A percentile compares a stretch with the other conserved stretches of the same genome.
Evolutionary conservation across 2,329 filamentous ascomycete species (phyloP).

Genomic region (Torrubiellomyces zombiae): DNA sequence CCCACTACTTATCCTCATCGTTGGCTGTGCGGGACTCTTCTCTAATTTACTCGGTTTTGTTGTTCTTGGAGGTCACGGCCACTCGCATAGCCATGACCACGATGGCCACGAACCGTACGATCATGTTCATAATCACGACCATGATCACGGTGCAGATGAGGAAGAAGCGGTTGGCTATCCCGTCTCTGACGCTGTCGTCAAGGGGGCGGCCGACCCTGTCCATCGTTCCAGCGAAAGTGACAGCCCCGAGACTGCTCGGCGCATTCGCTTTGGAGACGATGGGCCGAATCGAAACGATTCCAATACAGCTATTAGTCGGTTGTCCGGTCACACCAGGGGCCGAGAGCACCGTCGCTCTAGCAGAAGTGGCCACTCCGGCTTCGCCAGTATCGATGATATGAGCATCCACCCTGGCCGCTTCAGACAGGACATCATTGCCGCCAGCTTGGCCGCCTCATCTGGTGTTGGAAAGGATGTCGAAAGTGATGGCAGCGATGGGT

Average conservation of each 20-base stretch:
- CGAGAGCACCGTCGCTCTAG: slow-evolving; percentile 27
- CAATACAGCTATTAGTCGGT: slow-evolving; percentile 12
- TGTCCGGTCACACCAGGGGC: slow-evolving; percentile 18
- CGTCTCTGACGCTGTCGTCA: slow-evolving; percentile 44
- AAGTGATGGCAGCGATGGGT: slow-evolving; percentile 33
- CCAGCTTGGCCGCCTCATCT: slow-evolving; percentile 37
- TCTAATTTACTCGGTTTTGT: slow-evolving; percentile 84
- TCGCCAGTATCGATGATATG: slow-evolving; percentile 53
- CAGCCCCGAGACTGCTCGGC: slow-evolving; percentile 18
- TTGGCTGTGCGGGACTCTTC: slow-evolving; percentile 68
- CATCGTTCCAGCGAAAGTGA: slow-evolving; percentile 12
- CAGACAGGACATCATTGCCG: slow-evolving; percentile 80
- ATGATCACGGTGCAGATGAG: slow-evolving; percentile 32
- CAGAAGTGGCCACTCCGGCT: slow-evolving; percentile 37
- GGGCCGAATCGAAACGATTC: slow-evolving; percentile 10
- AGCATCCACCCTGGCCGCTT: slow-evolving; percentile 82
- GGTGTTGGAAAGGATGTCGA: slow-evolving; percentile 39
- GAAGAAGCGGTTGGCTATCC: slow-evolving; percentile 42
- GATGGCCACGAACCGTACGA: slow-evolving; percentile 37
- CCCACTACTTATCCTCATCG: slow-evolving; percentile 73
- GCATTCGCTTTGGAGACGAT: slow-evolving; percentile 22
- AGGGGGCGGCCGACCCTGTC: slow-evolving; percentile 21
- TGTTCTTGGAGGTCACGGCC: slow-evolving; percentile 85
- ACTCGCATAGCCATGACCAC: slow-evolving; percentile 50
- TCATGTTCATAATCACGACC: slow-evolving; percentile 30